phyloP scores from a whole-genome alignment of 1,139 yeast species.

The Yamadazyma aaseri region DNA sequence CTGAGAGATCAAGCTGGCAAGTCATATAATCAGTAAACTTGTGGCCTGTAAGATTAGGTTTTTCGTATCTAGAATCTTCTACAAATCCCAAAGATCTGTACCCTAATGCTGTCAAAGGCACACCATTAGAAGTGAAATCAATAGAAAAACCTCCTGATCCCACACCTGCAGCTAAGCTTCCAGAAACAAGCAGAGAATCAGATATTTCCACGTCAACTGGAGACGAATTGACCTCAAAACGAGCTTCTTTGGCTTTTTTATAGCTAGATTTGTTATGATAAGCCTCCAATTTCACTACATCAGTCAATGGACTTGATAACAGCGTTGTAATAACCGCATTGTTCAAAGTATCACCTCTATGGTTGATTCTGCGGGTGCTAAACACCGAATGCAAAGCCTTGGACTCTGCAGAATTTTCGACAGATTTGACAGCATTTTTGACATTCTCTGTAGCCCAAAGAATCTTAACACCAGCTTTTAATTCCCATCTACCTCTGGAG shows the following conservation, averaged over 20 bases:
- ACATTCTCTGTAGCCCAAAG: constrained; percentile 32
- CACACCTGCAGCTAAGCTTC: constrained; percentile 1
- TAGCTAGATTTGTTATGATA: constrained; percentile 26
- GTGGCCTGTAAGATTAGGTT: constrained; percentile 14
- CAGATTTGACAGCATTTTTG: constrained; percentile 18
- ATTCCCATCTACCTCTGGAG: constrained; percentile 29
- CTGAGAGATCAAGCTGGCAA: constrained; percentile 28
- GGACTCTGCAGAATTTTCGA: constrained; percentile 10
- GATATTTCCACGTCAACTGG: neutral
- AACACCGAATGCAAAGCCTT: constrained; percentile 21
- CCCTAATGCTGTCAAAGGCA: constrained; percentile 27
- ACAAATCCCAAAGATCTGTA: constrained; percentile 31
- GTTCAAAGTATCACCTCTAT: constrained; percentile 31
- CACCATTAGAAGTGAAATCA: constrained; percentile 18
- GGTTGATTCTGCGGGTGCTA: constrained; percentile 21
- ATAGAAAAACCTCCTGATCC: constrained; percentile 20
- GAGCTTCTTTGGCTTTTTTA: constrained; percentile 19
- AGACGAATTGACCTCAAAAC: constrained; percentile 16
- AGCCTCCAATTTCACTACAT: constrained; percentile 26
- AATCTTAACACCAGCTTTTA: constrained; percentile 25
- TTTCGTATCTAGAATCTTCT: constrained; percentile 21
- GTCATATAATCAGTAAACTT: constrained; percentile 23
- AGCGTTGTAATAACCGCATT: constrained; percentile 26
- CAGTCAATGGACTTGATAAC: constrained; percentile 24
- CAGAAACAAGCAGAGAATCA: neutral